These are phyloP conservation scores for Termitomyces heimii DNA, from an alignment of 768 basidiomycete species.

Conservation along the genomic window DNA sequence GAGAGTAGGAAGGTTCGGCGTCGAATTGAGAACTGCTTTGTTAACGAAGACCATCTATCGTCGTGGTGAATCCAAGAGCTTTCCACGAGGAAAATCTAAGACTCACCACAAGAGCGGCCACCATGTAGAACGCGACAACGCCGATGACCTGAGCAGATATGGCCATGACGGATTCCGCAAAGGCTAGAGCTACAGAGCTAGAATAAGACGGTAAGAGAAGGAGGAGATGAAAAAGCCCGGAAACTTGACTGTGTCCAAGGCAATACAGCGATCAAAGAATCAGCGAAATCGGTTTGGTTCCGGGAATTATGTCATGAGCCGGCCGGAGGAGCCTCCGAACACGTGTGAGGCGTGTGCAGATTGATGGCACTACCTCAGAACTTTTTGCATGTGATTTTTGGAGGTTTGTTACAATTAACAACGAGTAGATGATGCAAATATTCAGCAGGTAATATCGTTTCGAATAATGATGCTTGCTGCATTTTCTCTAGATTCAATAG, in stretches of 20 bases:
- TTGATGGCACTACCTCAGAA: no score
- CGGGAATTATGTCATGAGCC: background rate
- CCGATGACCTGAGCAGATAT: conserved; percentile 21
- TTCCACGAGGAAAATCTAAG: background rate
- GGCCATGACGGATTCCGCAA: conserved; percentile 9
- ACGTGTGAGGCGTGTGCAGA: background rate
- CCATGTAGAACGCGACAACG: conserved; percentile 57
- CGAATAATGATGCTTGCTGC: background rate
- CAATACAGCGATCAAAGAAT: background rate
- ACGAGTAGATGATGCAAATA: background rate
- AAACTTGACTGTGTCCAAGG: background rate
- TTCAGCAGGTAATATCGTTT: background rate
- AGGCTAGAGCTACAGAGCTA: background rate
- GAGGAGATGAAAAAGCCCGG: background rate
- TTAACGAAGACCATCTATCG: conserved; percentile 69
- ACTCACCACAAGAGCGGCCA: conserved; percentile 64
- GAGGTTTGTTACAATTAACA: background rate
- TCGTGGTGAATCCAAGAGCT: background rate
- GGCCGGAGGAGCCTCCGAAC: background rate
- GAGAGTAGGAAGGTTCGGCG: conserved; percentile 23
- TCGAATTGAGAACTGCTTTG: conserved; percentile 19
- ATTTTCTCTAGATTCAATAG: background rate
- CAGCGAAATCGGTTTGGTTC: background rate
- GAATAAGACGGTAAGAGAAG: conserved; percentile 1
- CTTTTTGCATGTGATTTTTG: background rate